Conservation (phyloP, 176 grass and related monocot genomes). For the Musa acuminata region DNA sequence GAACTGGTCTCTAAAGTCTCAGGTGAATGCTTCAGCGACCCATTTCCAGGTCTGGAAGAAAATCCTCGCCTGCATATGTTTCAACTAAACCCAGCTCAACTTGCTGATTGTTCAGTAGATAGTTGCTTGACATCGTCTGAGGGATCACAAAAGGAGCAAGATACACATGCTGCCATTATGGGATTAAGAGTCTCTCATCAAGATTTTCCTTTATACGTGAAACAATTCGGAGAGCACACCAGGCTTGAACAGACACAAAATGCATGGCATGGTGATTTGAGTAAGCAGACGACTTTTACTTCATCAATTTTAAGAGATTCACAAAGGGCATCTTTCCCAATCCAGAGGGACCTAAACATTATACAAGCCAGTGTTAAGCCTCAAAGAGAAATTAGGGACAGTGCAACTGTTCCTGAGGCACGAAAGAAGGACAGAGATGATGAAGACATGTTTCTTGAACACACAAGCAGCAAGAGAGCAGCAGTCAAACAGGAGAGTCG, state of each 20-base stretch:
- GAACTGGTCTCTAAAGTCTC: constrained; percentile 73
- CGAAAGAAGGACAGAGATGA: constrained; percentile 2
- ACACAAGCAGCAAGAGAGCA: constrained; percentile 27
- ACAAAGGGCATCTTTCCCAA: neutral
- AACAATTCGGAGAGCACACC: neutral
- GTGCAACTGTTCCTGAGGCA: neutral
- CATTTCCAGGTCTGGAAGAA: constrained; percentile 23
- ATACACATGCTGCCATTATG: neutral
- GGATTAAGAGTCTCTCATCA: neutral
- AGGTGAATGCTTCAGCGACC: constrained; percentile 26
- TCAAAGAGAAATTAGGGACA: constrained; percentile 33
- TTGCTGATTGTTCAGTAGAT: constrained; percentile 49
- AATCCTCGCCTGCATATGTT: constrained; percentile 38
- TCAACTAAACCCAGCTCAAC: constrained; percentile 31
- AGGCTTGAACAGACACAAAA: neutral
- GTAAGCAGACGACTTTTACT: neutral
- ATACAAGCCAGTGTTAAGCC: constrained; percentile 38
- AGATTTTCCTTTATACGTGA: neutral
- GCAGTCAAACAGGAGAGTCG: constrained; percentile 24
- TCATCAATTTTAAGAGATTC: neutral
- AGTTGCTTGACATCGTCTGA: constrained; percentile 59
- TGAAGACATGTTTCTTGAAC: constrained; percentile 35
- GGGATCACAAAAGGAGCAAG: constrained; percentile 56
- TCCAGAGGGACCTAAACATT: constrained; percentile 29
- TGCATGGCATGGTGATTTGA: neutral